A percentile compares a stretch with the other conserved stretches of the same genome.
Evolutionary conservation across 345 rosid species (phyloP).

Genomic region (Gossypium herbaceum): DNA sequence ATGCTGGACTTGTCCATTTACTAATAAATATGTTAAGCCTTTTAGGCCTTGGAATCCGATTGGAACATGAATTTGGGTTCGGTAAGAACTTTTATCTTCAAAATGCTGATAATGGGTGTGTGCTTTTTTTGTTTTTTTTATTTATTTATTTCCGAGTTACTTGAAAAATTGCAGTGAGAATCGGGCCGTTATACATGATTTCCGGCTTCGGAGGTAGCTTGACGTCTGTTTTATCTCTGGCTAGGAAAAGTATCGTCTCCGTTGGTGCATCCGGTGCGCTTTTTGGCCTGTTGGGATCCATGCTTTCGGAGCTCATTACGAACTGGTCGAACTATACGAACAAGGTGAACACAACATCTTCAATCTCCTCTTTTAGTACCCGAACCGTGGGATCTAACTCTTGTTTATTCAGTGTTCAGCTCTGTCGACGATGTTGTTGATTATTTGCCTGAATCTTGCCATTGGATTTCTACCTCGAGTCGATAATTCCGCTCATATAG

Average conservation of each 20-base stretch:
- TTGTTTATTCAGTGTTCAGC: not conserved
- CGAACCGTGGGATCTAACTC: not conserved
- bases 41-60: slow-evolving; percentile 62
- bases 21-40: slow-evolving; percentile 78
- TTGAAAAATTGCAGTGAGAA: slow-evolving; percentile 52
- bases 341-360: slow-evolving; percentile 45
- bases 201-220: slow-evolving; percentile 90
- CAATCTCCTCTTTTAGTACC: not conserved
- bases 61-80: slow-evolving; percentile 93
- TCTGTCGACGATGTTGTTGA: slow-evolving; percentile 50
- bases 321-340: slow-evolving; percentile 87
- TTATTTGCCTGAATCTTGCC: slow-evolving; percentile 68
- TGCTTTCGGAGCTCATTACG: slow-evolving; percentile 90
- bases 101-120: not conserved
- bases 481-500: slow-evolving; percentile 89
- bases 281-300: slow-evolving; percentile 93
- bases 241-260: slow-evolving; percentile 36
- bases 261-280: slow-evolving; percentile 97
- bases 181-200: slow-evolving; percentile 59
- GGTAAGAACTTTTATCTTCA: slow-evolving; percentile 35
- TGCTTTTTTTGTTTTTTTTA: too few species aligned
- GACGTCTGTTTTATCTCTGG: slow-evolving; percentile 47
- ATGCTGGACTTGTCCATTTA: slow-evolving; percentile 79
- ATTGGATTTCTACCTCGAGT: slow-evolving; percentile 67
- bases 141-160: not conserved